These are phyloP conservation scores for Dalbergia cultrata DNA, from an alignment of 306 rosid genomes.

Conservation along the genomic window DNA sequence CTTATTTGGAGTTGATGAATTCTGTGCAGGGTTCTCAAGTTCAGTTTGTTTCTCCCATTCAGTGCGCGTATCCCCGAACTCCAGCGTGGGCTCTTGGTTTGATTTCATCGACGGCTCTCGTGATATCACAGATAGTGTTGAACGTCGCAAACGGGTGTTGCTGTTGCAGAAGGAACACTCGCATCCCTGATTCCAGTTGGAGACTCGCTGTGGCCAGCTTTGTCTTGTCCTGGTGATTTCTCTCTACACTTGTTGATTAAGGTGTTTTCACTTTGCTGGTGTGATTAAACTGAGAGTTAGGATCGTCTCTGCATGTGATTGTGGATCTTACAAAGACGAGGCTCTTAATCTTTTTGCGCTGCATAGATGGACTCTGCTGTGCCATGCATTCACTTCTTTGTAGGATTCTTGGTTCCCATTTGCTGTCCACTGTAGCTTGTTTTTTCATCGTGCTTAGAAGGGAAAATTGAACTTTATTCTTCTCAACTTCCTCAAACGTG, in stretches of 20 bases:
- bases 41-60: constrained; percentile 33
- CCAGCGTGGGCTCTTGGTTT: constrained; percentile 93
- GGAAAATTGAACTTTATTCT: too few species aligned
- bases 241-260: not conserved
- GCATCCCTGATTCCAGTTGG: constrained; percentile 66
- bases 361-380: not conserved
- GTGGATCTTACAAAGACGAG: constrained; percentile 9
- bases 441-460: not conserved
- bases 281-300: not conserved
- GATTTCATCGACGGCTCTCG: constrained; percentile 72
- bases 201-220: constrained; percentile 70
- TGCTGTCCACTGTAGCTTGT: constrained; percentile 10
- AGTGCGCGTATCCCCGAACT: constrained; percentile 78
- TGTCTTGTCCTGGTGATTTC: constrained; percentile 76
- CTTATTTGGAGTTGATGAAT: not conserved
- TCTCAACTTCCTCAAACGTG: too few species aligned
- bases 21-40: constrained; percentile 72
- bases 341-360: not conserved
- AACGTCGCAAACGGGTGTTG: constrained; percentile 78
- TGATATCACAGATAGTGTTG: constrained; percentile 69
- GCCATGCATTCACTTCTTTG: not conserved
- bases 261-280: constrained; percentile 18
- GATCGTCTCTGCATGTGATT: not conserved
- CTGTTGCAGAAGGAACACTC: constrained; percentile 72
- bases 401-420: not conserved